Conservation (phyloP, 495 filamentous ascomycete genomes). For the Penicillium canescens region DNA sequence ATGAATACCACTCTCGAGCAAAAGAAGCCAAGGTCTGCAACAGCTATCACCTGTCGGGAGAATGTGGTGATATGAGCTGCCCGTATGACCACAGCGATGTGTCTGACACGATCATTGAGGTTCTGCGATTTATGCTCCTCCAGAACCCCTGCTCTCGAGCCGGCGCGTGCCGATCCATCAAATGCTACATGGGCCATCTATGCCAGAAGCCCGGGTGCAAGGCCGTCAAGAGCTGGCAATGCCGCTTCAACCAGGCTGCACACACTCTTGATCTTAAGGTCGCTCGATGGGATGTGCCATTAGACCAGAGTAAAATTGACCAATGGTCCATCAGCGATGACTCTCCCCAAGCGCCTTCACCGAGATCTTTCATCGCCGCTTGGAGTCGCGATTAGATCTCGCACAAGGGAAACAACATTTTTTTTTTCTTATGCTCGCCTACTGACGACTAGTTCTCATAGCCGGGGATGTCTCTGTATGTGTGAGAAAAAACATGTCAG, state of each 20-base stretch:
- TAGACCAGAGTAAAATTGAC: conserved; percentile 19
- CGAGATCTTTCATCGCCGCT: conserved; percentile 2
- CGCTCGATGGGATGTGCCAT: conserved; percentile 28
- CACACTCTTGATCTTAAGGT: conserved; percentile 35
- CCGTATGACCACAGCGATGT: conserved; percentile 40
- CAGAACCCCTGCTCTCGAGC: conserved; percentile 37
- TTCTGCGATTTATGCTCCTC: conserved; percentile 39
- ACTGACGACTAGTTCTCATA: conserved; percentile 4
- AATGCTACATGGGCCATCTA: conserved; percentile 47
- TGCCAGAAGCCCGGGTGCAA: conserved; percentile 45
- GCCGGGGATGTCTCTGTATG: conserved; percentile 10
- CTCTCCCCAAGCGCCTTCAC: conserved; percentile 18
- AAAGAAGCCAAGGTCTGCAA: conserved; percentile 44
- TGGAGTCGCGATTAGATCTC: neutral
- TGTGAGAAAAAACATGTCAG: conserved; percentile 4
- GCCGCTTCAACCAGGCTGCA: conserved; percentile 32
- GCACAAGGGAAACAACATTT: neutral
- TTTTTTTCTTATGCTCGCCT: neutral
- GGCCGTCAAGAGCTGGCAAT: conserved; percentile 34
- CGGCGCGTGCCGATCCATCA: conserved; percentile 36
- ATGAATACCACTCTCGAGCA: conserved; percentile 32
- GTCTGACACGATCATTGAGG: conserved; percentile 29
- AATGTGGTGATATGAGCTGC: conserved; percentile 38
- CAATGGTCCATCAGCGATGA: conserved; percentile 22
- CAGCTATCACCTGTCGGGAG: conserved; percentile 41